Evolutionary conservation across 352 stramenopile genomes (phyloP).

Genomic region (Phytophthora pluvialis): DNA sequence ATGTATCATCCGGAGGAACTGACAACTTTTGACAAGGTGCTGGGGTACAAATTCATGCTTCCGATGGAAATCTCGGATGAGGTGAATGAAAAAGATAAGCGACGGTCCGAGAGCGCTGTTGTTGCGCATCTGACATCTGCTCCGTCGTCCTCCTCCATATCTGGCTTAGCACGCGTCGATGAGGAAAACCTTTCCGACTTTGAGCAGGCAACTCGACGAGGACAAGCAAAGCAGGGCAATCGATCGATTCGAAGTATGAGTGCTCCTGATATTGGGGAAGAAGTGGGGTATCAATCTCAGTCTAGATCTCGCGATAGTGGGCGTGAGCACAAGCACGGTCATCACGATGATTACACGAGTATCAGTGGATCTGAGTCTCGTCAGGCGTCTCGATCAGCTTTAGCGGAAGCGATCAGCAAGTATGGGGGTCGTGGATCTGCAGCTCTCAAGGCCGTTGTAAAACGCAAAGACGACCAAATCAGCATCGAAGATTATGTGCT

Average conservation of each 20-base stretch:
- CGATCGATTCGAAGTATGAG: constrained; percentile 74
- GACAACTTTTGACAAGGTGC: constrained; percentile 86
- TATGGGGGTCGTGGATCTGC: constrained; percentile 35
- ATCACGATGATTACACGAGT: constrained; percentile 39
- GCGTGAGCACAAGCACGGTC: constrained; percentile 37
- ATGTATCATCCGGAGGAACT: constrained; percentile 88
- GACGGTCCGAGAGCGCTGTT: constrained; percentile 47
- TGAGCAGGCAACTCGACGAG: constrained; percentile 31
- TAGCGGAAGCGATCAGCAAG: constrained; percentile 42
- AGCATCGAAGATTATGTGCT: constrained; percentile 63
- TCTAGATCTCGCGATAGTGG: constrained; percentile 44
- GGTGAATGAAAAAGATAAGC: constrained; percentile 57
- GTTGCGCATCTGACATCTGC: constrained; percentile 52
- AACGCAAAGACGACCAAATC: constrained; percentile 65
- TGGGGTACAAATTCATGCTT: constrained; percentile 90
- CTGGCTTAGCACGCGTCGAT: constrained; percentile 42
- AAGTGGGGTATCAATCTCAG: constrained; percentile 41
- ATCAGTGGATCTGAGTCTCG: constrained; percentile 43
- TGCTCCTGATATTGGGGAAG: constrained; percentile 72
- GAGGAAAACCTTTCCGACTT: constrained; percentile 57
- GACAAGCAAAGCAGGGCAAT: constrained; percentile 35
- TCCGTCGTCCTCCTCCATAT: constrained; percentile 56
- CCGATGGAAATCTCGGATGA: constrained; percentile 82
- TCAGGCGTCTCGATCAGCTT: constrained; percentile 30
- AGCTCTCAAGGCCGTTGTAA: constrained; percentile 44